A percentile compares a stretch with the other conserved stretches of the same genome.
Conservation (phyloP, 768 basidiomycete species). For the Hysterangium stoloniferum region DNA sequence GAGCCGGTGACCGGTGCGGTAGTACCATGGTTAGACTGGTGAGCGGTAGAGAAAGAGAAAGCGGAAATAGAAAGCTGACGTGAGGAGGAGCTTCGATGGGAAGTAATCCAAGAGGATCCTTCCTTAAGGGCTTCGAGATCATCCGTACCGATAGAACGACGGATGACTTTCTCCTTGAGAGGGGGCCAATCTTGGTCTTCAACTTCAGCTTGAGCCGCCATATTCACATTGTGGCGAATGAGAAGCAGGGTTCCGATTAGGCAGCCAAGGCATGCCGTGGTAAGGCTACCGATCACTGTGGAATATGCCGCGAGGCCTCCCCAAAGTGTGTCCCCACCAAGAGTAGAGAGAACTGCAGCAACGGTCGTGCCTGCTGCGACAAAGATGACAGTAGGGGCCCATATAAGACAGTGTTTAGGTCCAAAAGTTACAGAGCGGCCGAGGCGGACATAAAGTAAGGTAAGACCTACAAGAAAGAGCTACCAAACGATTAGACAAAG, state of each 20-base stretch:
- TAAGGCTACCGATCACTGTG: slow-evolving; percentile 41
- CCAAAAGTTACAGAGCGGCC: slow-evolving; percentile 66
- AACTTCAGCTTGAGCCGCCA: slow-evolving; percentile 40
- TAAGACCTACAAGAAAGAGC: slow-evolving; percentile 49
- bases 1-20: slow-evolving; percentile 29
- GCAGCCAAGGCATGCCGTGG: slow-evolving; percentile 46
- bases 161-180: slow-evolving; percentile 39
- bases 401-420: slow-evolving; percentile 63
- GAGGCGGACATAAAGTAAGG: slow-evolving; percentile 62
- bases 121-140: slow-evolving; percentile 68
- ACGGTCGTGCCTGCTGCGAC: slow-evolving; percentile 48
- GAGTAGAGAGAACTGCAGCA: slow-evolving; percentile 49
- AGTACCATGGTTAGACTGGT: slow-evolving; percentile 30
- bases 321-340: slow-evolving; percentile 48
- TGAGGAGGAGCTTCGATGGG: slow-evolving; percentile 42
- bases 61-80: slow-evolving; percentile 52
- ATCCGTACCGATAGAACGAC: slow-evolving; percentile 61
- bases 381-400: slow-evolving; percentile 54
- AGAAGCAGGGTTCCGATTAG: slow-evolving; percentile 54
- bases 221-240: slow-evolving; percentile 53
- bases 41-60: slow-evolving; percentile 67
- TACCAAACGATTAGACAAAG: not conserved
- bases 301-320: slow-evolving; percentile 55
- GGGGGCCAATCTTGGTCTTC: slow-evolving; percentile 51
- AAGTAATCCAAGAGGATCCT: slow-evolving; percentile 77